These are phyloP conservation scores for Sporothrix globosa DNA, from an alignment of 2,329 filamentous ascomycete species.

Conservation along the genomic window DNA sequence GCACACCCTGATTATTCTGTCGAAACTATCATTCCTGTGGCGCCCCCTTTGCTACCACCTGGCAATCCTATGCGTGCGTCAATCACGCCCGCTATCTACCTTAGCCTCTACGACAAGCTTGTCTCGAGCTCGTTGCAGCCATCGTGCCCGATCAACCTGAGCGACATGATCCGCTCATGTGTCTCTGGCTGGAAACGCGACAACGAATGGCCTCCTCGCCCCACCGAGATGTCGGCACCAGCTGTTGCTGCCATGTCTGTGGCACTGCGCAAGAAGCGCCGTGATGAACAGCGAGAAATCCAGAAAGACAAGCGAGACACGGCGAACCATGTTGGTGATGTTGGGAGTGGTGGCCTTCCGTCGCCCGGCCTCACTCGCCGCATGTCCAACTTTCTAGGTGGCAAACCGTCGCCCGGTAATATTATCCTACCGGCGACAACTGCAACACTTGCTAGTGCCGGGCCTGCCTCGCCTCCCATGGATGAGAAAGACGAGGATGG, in stretches of 20 bases:
- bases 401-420: slow-evolving; percentile 7
- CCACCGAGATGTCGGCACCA: neutral
- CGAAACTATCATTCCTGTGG: slow-evolving; percentile 69
- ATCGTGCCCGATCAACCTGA: slow-evolving; percentile 83
- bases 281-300: slow-evolving; percentile 25
- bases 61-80: slow-evolving; percentile 76
- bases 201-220: slow-evolving; percentile 85
- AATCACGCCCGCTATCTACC: slow-evolving; percentile 73
- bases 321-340: neutral
- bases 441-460: slow-evolving; percentile 1
- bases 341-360: slow-evolving; percentile 1
- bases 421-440: slow-evolving; percentile 18
- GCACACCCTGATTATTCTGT: slow-evolving; percentile 51
- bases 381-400: slow-evolving; percentile 33
- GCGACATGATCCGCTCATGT: slow-evolving; percentile 76
- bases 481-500: slow-evolving; percentile 31
- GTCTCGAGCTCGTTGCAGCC: slow-evolving; percentile 79
- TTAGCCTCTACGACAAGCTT: slow-evolving; percentile 87
- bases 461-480: neutral
- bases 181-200: slow-evolving; percentile 92
- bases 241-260: slow-evolving; percentile 13
- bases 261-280: slow-evolving; percentile 24
- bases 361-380: slow-evolving; percentile 33
- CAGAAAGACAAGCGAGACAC: slow-evolving; percentile 28
- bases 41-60: slow-evolving; percentile 71